These are phyloP conservation scores for Rubroboletus satanas DNA, from an alignment of 768 basidiomycete species.

Conservation along the genomic window DNA sequence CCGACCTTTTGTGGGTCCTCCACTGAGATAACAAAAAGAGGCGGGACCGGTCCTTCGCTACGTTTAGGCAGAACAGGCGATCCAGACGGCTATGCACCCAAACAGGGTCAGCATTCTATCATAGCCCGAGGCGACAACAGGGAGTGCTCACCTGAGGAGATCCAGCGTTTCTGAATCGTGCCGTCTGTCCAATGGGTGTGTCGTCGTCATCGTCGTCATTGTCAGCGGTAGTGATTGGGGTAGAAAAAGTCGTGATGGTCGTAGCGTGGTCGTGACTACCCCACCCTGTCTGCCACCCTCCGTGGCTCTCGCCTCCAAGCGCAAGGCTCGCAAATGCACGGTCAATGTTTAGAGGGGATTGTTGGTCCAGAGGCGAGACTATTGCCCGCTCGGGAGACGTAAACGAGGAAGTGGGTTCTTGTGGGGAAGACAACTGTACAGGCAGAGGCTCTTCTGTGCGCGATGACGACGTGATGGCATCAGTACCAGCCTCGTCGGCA, in stretches of 20 bases:
- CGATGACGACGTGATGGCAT: slow-evolving; percentile 13
- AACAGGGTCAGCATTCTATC: neutral
- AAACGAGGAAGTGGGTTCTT: slow-evolving; percentile 8
- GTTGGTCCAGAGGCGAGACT: slow-evolving; percentile 30
- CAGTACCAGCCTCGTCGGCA: slow-evolving; percentile 28
- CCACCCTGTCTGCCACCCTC: slow-evolving; percentile 55
- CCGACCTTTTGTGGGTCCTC: slow-evolving; percentile 97
- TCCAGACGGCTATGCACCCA: slow-evolving; percentile 10
- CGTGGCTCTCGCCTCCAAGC: slow-evolving; percentile 43
- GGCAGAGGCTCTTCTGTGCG: slow-evolving; percentile 10
- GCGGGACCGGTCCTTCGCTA: slow-evolving; percentile 49
- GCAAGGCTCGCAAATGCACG: slow-evolving; percentile 43
- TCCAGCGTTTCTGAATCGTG: slow-evolving; percentile 28
- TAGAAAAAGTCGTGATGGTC: slow-evolving; percentile 17
- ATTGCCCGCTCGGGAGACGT: slow-evolving; percentile 27
- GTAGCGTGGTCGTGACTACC: slow-evolving; percentile 30
- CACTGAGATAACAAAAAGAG: slow-evolving; percentile 84
- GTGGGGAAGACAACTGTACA: slow-evolving; percentile 8
- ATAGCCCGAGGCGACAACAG: neutral
- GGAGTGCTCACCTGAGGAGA: slow-evolving; percentile 21
- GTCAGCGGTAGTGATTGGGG: slow-evolving; percentile 21
- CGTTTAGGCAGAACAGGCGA: slow-evolving; percentile 18
- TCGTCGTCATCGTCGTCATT: slow-evolving; percentile 62
- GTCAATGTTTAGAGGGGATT: slow-evolving; percentile 20
- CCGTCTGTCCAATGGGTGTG: slow-evolving; percentile 55